Evolutionary conservation across 768 basidiomycete genomes (phyloP).

Genomic region (Tricholomella constricta): DNA sequence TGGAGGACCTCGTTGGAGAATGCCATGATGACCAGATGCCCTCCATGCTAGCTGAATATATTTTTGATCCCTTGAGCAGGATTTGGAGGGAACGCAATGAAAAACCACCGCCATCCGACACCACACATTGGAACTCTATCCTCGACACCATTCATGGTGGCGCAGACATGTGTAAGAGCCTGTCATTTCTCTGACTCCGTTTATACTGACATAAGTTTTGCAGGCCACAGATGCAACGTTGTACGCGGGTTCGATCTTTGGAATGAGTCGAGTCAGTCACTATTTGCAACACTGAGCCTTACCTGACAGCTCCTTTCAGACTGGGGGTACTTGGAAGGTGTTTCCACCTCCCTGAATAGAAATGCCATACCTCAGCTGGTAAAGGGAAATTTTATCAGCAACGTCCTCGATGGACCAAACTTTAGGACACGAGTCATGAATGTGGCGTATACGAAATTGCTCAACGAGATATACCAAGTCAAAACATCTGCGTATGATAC

Average conservation of each 20-base stretch:
- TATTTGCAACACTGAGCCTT: neutral
- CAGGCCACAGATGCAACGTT: slow-evolving; percentile 19
- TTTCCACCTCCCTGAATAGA: neutral
- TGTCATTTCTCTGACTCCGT: neutral
- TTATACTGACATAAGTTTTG: neutral
- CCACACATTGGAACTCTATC: slow-evolving; percentile 21
- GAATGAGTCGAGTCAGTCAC: slow-evolving; percentile 20
- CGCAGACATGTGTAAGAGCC: slow-evolving; percentile 17
- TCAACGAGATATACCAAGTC: slow-evolving; percentile 17
- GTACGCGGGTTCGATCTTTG: slow-evolving; percentile 16
- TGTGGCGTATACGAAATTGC: slow-evolving; percentile 5
- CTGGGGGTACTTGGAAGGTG: slow-evolving; percentile 18
- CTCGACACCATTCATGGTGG: slow-evolving; percentile 12
- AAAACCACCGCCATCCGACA: slow-evolving; percentile 17
- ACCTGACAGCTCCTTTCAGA: slow-evolving; percentile 5
- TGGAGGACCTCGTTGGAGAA: neutral
- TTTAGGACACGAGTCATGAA: neutral
- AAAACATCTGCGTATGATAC: slow-evolving; percentile 12
- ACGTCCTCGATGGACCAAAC: neutral
- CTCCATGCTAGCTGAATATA: slow-evolving; percentile 7
- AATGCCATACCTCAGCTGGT: neutral
- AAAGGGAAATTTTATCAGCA: slow-evolving; percentile 11
- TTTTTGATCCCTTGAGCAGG: slow-evolving; percentile 15
- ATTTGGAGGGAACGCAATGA: slow-evolving; percentile 21
- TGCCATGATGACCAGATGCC: neutral